A percentile compares a stretch with the other conserved stretches of the same genome.
Conservation (phyloP, 2,329 filamentous ascomycete genomes). For the Ophiostoma himal-ulmi region DNA sequence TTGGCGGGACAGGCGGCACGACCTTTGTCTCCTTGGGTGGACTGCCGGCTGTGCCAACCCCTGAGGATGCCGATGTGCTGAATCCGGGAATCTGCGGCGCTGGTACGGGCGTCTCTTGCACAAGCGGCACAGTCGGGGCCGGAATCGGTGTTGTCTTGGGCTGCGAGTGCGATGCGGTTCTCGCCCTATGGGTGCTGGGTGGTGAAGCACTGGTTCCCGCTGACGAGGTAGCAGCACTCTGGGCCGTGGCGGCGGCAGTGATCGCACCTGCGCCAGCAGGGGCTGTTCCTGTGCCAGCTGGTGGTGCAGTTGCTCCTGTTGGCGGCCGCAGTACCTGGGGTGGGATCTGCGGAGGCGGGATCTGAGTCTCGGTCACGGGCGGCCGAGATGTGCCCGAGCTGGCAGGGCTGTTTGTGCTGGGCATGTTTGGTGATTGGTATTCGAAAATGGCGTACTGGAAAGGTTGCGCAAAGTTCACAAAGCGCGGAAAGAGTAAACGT, state of each 20-base stretch:
- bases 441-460: not conserved
- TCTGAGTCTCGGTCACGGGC: conserved; percentile 21
- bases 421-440: not conserved
- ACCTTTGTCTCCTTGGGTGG: conserved; percentile 1
- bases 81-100: conserved; percentile 23
- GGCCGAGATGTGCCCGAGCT: conserved; percentile 9
- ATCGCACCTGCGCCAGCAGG: not conserved
- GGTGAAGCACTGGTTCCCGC: not conserved
- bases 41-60: not conserved
- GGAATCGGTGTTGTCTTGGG: not conserved
- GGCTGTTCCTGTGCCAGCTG: not conserved
- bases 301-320: not conserved
- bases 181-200: not conserved
- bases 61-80: conserved; percentile 3
- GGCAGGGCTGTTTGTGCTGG: not conserved
- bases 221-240: not conserved
- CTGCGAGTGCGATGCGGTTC: not conserved
- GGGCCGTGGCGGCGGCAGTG: not conserved
- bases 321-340: conserved; percentile 15
- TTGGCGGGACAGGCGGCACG: not conserved
- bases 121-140: not conserved
- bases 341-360: conserved; percentile 19
- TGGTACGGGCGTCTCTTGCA: conserved; percentile 17
- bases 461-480: not conserved
- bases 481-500: not conserved